Percentiles rank a stretch among this genome's conserved stretches.
Conservation (phyloP, 2,329 filamentous ascomycete genomes). For the Pleochaeta shiraiana region DNA sequence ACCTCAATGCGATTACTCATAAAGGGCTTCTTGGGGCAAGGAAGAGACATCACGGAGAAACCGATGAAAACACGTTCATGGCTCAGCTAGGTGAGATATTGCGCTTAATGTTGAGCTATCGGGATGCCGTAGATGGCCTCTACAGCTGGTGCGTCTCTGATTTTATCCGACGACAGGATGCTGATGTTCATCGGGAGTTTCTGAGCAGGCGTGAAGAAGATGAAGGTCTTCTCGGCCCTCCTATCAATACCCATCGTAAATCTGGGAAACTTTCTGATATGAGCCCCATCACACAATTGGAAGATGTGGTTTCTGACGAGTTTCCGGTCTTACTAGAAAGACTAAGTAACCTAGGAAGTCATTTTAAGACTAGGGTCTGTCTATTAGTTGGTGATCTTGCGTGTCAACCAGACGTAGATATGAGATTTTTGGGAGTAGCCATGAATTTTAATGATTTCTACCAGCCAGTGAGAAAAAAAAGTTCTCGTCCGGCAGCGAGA, state of each 20-base stretch:
- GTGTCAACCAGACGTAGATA: constrained; percentile 84
- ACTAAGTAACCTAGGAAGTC: constrained; percentile 45
- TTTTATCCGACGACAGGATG: constrained; percentile 78
- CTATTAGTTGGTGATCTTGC: constrained; percentile 73
- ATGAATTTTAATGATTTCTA: constrained; percentile 99
- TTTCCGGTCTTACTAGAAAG: constrained; percentile 57
- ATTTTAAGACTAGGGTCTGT: constrained; percentile 60
- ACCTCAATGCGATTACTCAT: constrained; percentile 84
- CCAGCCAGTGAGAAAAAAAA: constrained; percentile 43
- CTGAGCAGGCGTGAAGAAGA: constrained; percentile 18
- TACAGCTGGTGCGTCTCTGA: constrained; percentile 92
- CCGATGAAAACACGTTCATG: constrained; percentile 54
- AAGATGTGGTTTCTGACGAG: constrained; percentile 28
- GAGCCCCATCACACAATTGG: constrained; percentile 10
- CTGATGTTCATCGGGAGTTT: constrained; percentile 47
- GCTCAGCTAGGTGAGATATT: constrained; percentile 81
- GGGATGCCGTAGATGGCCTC: constrained; percentile 78
- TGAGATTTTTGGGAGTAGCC: constrained; percentile 84
- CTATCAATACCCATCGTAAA: constrained; percentile 15
- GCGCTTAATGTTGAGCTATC: constrained; percentile 82
- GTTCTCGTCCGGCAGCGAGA: constrained; percentile 7
- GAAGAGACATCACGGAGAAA: constrained; percentile 23
- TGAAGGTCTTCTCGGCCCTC: constrained; percentile 13
- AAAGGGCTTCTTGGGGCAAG: constrained; percentile 78
- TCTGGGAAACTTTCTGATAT: constrained; percentile 14